Evolutionary conservation across 352 stramenopile genomes (phyloP).

Genomic region (Pythium folliculosum): DNA sequence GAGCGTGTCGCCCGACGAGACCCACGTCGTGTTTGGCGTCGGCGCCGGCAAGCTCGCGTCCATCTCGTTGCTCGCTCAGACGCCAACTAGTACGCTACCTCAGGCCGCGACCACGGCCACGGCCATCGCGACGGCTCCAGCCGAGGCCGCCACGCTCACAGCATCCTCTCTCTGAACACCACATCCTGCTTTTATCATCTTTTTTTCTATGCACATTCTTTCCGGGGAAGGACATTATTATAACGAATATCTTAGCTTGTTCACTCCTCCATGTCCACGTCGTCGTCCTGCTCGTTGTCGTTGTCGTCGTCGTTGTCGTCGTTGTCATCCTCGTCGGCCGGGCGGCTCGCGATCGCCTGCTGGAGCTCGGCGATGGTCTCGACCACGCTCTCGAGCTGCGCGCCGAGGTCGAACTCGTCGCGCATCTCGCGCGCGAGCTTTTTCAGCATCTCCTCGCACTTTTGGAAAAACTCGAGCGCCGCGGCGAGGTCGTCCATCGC

Average conservation of each 20-base stretch:
- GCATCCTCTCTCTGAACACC: background rate
- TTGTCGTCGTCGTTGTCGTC: constrained; percentile 51
- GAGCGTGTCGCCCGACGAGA: constrained; percentile 71
- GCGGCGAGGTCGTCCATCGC: constrained; percentile 81
- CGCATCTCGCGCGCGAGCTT: constrained; percentile 79
- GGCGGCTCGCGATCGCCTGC: constrained; percentile 56
- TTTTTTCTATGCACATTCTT: constrained; percentile 32
- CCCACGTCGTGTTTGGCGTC: constrained; percentile 71
- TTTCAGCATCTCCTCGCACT: constrained; percentile 72
- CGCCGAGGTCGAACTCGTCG: constrained; percentile 72
- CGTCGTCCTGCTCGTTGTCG: constrained; percentile 35
- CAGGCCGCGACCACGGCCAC: background rate
- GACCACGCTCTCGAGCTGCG: constrained; percentile 78
- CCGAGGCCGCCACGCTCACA: no score
- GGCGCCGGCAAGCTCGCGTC: constrained; percentile 54
- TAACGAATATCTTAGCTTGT: constrained; percentile 57
- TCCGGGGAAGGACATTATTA: constrained; percentile 8
- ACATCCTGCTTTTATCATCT: background rate
- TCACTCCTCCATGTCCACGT: constrained; percentile 83
- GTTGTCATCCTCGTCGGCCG: constrained; percentile 49
- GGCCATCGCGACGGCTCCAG: no score
- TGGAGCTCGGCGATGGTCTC: constrained; percentile 61
- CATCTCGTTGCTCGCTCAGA: constrained; percentile 40
- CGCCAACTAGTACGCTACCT: background rate
- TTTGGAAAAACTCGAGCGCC: constrained; percentile 87